These are phyloP conservation scores for Xylaria sp. DNA, from an alignment of 2,329 filamentous ascomycete genomes.

Conservation along the genomic window DNA sequence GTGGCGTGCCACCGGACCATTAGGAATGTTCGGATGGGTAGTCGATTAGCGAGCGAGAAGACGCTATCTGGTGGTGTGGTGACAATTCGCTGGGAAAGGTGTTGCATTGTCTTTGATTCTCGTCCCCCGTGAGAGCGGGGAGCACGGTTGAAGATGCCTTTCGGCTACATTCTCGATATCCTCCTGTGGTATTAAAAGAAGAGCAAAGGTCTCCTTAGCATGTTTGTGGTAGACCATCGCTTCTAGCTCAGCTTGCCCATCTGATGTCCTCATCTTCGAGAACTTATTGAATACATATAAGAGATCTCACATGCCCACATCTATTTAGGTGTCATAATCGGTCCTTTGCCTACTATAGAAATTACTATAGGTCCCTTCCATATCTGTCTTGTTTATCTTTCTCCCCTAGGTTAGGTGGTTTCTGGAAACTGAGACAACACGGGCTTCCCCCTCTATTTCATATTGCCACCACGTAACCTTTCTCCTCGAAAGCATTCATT, in stretches of 20 bases:
- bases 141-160: not conserved
- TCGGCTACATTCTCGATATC: not conserved
- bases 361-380: not conserved
- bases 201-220: not conserved
- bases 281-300: slow-evolving; percentile 8
- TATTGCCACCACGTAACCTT: not conserved
- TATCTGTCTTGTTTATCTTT: not conserved
- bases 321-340: not conserved
- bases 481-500: not conserved
- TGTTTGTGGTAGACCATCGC: not conserved
- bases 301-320: not conserved
- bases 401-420: not conserved
- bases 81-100: not conserved
- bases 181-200: not conserved
- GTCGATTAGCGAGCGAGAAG: not conserved
- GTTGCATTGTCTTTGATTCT: slow-evolving; percentile 5
- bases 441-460: not conserved
- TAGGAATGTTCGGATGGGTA: not conserved
- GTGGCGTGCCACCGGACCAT: slow-evolving; percentile 18
- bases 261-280: slow-evolving; percentile 1
- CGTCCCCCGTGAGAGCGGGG: not conserved
- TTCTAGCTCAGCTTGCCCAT: not conserved
- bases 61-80: not conserved
- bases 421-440: not conserved
- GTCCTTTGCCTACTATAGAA: not conserved